Evolutionary conservation across 805 yeast genomes (phyloP).

Genomic region (Lipomyces orientalis): DNA sequence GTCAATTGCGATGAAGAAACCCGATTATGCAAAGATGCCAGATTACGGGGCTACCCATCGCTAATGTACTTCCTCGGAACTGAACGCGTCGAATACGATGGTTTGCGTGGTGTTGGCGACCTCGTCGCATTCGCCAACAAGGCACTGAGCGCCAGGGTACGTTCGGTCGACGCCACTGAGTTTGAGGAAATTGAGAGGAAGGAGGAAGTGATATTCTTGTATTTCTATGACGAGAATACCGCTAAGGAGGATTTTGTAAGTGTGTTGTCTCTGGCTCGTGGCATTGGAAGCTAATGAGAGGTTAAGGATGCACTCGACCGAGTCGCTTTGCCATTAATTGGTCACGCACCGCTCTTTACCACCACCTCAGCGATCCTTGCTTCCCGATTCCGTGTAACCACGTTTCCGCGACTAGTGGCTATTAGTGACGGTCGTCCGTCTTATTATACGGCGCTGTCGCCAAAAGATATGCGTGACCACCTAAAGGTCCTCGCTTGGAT

Average conservation of each 20-base stretch:
- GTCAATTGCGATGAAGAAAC: slow-evolving; percentile 48
- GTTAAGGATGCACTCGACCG: slow-evolving; percentile 44
- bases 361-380: slow-evolving; percentile 42
- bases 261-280: not conserved
- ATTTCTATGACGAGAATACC: slow-evolving; percentile 49
- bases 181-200: slow-evolving; percentile 39
- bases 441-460: slow-evolving; percentile 43
- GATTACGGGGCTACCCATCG: slow-evolving; percentile 43
- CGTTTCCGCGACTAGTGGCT: slow-evolving; percentile 45
- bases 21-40: slow-evolving; percentile 45
- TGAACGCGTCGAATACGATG: slow-evolving; percentile 41
- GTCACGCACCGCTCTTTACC: slow-evolving; percentile 44
- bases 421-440: slow-evolving; percentile 41
- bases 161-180: slow-evolving; percentile 41
- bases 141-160: slow-evolving; percentile 43
- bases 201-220: slow-evolving; percentile 46
- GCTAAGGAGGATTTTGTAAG: slow-evolving; percentile 48
- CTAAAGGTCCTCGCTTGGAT: slow-evolving; percentile 43
- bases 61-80: slow-evolving; percentile 41
- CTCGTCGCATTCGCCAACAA: slow-evolving; percentile 45
- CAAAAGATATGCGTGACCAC: slow-evolving; percentile 45
- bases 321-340: slow-evolving; percentile 44
- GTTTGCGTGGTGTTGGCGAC: slow-evolving; percentile 45
- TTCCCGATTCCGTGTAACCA: slow-evolving; percentile 40
- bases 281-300: not conserved